Conservation (phyloP, 306 rosid genomes). For the Macrotyloma uniflorum region DNA sequence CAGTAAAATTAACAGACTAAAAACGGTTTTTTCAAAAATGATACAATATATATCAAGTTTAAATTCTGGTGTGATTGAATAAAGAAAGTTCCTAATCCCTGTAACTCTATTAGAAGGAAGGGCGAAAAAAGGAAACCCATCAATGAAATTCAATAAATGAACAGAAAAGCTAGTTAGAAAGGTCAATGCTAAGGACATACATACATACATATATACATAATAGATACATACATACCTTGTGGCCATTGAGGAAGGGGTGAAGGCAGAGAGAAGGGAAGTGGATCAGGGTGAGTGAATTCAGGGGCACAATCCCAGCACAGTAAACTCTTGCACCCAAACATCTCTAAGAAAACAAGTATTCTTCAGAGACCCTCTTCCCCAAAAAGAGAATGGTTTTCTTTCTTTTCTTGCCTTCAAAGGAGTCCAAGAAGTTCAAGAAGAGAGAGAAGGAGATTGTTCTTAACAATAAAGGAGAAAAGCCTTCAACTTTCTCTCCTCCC, state of each 20-base stretch:
- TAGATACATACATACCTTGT: slow-evolving; percentile 59
- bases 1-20: neutral
- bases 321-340: slow-evolving; percentile 68
- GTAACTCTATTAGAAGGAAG: neutral
- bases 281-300: slow-evolving; percentile 42
- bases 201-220: neutral
- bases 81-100: neutral
- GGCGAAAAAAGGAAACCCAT: neutral
- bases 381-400: slow-evolving; percentile 1
- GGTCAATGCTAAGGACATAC: neutral
- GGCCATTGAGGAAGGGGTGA: slow-evolving; percentile 87
- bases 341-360: slow-evolving; percentile 4
- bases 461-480: neutral
- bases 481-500: slow-evolving; percentile 24
- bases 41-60: neutral
- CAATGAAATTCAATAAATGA: neutral
- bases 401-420: slow-evolving; percentile 1
- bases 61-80: slow-evolving; percentile 1
- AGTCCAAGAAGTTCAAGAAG: slow-evolving; percentile 15
- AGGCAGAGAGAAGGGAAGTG: slow-evolving; percentile 71
- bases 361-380: neutral
- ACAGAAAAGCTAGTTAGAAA: neutral
- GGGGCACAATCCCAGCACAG: slow-evolving; percentile 56
- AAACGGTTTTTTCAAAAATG: neutral
- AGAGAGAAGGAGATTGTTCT: slow-evolving; percentile 2